phyloP scores from a whole-genome alignment of 2,329 filamentous ascomycete species.

The Aspergillus amoenus region DNA sequence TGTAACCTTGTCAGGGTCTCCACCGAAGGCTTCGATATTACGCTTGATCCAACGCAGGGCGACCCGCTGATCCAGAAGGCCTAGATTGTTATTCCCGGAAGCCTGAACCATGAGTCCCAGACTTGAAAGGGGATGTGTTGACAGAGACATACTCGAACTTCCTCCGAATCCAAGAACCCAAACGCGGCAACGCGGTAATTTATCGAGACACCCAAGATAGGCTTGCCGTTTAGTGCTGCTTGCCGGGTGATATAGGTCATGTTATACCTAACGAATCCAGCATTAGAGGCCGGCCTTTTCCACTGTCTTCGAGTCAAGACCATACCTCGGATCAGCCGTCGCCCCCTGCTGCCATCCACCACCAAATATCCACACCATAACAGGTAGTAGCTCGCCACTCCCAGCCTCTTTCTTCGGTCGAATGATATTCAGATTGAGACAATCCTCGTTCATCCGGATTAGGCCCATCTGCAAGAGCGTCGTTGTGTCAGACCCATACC shows the following conservation, averaged over 20 bases:
- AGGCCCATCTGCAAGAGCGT: slow-evolving; percentile 21
- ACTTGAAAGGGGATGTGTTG: background rate
- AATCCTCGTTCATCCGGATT: slow-evolving; percentile 26
- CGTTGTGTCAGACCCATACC: slow-evolving; percentile 30
- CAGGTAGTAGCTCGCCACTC: slow-evolving; percentile 21
- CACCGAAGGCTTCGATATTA: slow-evolving; percentile 35
- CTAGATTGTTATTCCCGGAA: slow-evolving; percentile 30
- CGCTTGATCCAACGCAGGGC: slow-evolving; percentile 39
- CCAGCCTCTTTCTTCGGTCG: slow-evolving; percentile 11
- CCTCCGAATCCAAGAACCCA: slow-evolving; percentile 32
- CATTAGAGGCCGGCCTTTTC: background rate
- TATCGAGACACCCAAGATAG: slow-evolving; percentile 32
- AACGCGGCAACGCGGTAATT: slow-evolving; percentile 33
- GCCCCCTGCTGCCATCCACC: slow-evolving; percentile 33
- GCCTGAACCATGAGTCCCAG: slow-evolving; percentile 16
- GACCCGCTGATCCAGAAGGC: slow-evolving; percentile 33
- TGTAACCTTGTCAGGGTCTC: slow-evolving; percentile 32
- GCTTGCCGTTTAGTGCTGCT: slow-evolving; percentile 26
- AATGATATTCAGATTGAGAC: slow-evolving; percentile 29
- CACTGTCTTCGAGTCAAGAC: background rate
- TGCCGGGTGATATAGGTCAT: slow-evolving; percentile 33
- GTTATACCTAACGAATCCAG: slow-evolving; percentile 25
- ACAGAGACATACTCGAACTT: slow-evolving; percentile 24
- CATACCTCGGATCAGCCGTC: slow-evolving; percentile 31
- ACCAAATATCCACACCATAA: slow-evolving; percentile 34